Evolutionary conservation across 495 filamentous ascomycete genomes (phyloP).

Genomic region (Aspergillus affinis): DNA sequence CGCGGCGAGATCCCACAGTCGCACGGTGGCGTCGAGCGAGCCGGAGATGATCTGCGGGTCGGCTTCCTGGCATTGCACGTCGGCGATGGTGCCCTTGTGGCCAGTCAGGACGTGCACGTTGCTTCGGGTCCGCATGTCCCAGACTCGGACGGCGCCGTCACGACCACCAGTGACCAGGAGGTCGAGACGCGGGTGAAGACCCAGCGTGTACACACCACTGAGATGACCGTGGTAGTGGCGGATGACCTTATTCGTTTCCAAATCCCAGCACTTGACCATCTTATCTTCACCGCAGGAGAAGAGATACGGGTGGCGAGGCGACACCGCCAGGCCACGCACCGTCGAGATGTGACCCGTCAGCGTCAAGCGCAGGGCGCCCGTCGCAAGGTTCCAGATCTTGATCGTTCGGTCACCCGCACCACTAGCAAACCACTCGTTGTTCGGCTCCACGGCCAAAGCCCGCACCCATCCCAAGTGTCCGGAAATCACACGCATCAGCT

Average conservation of each 20-base stretch:
- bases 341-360: conserved; percentile 97
- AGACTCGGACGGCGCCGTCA: conserved; percentile 91
- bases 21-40: conserved; percentile 87
- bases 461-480: conserved; percentile 97
- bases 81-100: conserved; percentile 85
- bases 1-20: conserved; percentile 94
- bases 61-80: conserved; percentile 89
- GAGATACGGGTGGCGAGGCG: conserved; percentile 91
- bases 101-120: conserved; percentile 93
- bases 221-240: conserved; percentile 98
- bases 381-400: conserved; percentile 97
- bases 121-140: conserved; percentile 96
- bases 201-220: conserved; percentile 90
- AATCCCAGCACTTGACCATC: conserved; percentile 99
- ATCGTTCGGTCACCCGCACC: conserved; percentile 96
- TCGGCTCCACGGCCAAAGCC: conserved; percentile 85
- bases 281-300: conserved; percentile 99
- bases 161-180: conserved; percentile 92
- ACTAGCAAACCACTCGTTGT: conserved; percentile 97
- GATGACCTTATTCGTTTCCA: conserved; percentile 98
- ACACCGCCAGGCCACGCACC: conserved; percentile 89
- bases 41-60: conserved; percentile 94
- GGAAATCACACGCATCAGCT: conserved; percentile 95
- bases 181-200: conserved; percentile 90
- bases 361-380: conserved; percentile 77